Base-by-base conservation (phyloP, 2,329 filamentous ascomycete genomes). In the Microthyrium microscopicum region DNA sequence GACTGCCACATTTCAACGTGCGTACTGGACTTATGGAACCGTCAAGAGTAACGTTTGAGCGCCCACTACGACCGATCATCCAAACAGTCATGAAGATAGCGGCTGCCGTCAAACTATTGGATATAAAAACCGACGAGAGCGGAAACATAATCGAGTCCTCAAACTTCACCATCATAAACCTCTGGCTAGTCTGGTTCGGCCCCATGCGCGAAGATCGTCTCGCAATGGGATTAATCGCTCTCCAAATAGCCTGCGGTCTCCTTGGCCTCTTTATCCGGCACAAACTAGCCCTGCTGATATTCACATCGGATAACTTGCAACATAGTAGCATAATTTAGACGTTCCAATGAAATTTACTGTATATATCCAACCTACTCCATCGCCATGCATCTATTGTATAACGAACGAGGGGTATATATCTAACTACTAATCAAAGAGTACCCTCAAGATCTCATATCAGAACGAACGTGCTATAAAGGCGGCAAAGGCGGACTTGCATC, bases 141-240 rank as follows among this genome's bases (percentile, higher is more conserved):
- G 81, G 80, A 6, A 58, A 65, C 42, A 77, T 95, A 45, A 60
- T 72, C 17, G 78, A 89, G 55, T 87, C 76, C 15, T 83, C 73
- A 42, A 98, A 98, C 55, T 68, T 98, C 41, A 98, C 89, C 6
- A 69, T 98, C 30, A 64, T 98, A 43, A 98, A 98, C 52, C 66
- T 98, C 36, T 98, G 87, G 87, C 63, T 98, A 40, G 81, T 95
- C 33, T 92, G 84, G 81, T 77, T 85, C 52, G 89, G 89, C 0
- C 85, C 89, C 3, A 70, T 92, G 64, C 70, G 80, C 40, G 89
- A 98, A 54, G 80, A 93, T 56, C 67, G 71, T 29, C 64, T 98
- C 34, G 81, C 83, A 18, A 61, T 73, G 49, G 82, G 89, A 52
- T 66, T 98, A 39, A 68, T 89, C 29, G 58, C 59, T n/a, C 68